phyloP scores from a whole-genome alignment of 2,329 filamentous ascomycete genomes.

The Arachnopeziza araneosa region DNA sequence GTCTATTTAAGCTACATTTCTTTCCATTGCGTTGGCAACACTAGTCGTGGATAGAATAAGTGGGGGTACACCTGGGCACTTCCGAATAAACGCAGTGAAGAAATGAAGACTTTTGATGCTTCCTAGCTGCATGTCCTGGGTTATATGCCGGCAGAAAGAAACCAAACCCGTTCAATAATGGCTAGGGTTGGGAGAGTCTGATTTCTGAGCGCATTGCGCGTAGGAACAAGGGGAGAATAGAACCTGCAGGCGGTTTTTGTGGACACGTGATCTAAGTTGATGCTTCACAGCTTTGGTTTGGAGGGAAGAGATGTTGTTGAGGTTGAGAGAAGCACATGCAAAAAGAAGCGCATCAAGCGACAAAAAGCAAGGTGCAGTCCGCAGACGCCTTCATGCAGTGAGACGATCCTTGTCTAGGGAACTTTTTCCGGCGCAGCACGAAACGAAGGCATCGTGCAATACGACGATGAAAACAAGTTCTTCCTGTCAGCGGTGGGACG shows the following conservation, averaged over 20 bases:
- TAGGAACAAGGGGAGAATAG: background rate
- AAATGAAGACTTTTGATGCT: background rate
- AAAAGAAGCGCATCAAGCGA: background rate
- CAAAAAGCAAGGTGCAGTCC: background rate
- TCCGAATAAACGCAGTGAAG: background rate
- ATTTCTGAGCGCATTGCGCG: background rate
- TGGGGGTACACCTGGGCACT: background rate
- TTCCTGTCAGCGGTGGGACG: background rate
- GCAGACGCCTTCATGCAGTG: background rate
- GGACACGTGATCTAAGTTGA: background rate
- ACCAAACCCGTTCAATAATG: background rate
- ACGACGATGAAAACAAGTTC: background rate
- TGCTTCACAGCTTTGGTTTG: background rate
- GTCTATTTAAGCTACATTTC: background rate
- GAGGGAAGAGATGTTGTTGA: background rate
- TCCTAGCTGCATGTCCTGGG: background rate
- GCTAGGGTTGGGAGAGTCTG: background rate
- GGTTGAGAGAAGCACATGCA: background rate
- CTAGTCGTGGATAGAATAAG: background rate
- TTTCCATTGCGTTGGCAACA: background rate
- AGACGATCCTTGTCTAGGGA: background rate
- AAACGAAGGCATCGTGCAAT: background rate
- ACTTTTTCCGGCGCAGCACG: background rate
- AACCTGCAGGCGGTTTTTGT: background rate
- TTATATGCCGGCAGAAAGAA: background rate